phyloP scores from a whole-genome alignment of 2,329 filamentous ascomycete genomes.

The Fusarium setosum region DNA sequence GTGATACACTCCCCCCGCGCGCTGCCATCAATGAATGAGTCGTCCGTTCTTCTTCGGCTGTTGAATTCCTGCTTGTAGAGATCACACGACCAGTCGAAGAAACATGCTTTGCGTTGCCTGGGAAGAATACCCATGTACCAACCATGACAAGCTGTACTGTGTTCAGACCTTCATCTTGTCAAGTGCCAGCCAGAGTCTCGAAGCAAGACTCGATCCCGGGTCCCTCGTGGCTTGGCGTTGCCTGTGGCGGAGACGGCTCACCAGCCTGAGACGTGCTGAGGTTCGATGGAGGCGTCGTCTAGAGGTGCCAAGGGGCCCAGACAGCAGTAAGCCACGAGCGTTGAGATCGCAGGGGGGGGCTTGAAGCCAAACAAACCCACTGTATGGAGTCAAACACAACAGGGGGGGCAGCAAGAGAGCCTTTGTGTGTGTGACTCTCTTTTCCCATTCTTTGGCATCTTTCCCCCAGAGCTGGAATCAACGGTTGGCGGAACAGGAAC shows the following conservation, averaged over 20 bases:
- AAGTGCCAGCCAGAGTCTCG: conserved; percentile 19
- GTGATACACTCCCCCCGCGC: neutral
- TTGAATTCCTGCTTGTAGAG: neutral
- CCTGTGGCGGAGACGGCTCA: conserved; percentile 4
- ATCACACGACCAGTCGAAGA: neutral
- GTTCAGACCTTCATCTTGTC: conserved; percentile 25
- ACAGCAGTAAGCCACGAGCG: conserved; percentile 34
- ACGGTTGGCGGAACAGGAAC: conserved; percentile 1
- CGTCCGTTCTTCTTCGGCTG: neutral
- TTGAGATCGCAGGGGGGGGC: conserved; percentile 29
- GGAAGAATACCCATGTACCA: conserved; percentile 3
- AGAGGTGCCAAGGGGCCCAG: conserved; percentile 22
- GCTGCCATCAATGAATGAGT: neutral
- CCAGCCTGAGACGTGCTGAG: conserved; percentile 2
- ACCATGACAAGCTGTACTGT: neutral
- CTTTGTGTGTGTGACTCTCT: neutral
- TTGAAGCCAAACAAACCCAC: neutral
- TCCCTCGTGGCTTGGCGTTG: conserved; percentile 4
- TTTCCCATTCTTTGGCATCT: neutral
- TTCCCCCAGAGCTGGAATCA: neutral
- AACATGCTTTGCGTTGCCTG: neutral
- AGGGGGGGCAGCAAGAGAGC: neutral
- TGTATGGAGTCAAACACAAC: neutral
- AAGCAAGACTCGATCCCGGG: neutral
- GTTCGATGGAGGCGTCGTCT: conserved; percentile 8